phyloP scores from a whole-genome alignment of 2,329 filamentous ascomycete genomes.

The Diplocarpon mali region DNA sequence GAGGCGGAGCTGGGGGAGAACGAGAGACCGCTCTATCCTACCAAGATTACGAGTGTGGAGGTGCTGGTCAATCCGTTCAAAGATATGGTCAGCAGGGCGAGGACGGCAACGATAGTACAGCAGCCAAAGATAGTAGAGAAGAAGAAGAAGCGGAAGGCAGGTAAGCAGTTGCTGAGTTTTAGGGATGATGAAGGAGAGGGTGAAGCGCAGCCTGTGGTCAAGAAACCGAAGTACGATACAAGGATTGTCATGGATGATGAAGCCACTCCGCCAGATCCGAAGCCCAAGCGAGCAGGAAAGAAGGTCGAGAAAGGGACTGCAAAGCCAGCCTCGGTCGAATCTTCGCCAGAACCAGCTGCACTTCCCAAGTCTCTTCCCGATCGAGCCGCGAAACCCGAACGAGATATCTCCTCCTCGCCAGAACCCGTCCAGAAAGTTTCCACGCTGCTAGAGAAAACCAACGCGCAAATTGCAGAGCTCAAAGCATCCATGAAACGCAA shows the following conservation, averaged over 20 bases:
- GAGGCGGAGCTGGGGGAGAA: slow-evolving; percentile 75
- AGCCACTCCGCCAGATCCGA: slow-evolving; percentile 21
- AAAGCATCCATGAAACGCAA: slow-evolving; percentile 73
- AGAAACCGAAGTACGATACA: slow-evolving; percentile 71
- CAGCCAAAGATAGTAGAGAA: slow-evolving; percentile 35
- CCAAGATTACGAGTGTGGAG: slow-evolving; percentile 64
- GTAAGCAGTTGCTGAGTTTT: slow-evolving; percentile 71
- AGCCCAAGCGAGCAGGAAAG: slow-evolving; percentile 23
- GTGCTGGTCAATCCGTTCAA: slow-evolving; percentile 74
- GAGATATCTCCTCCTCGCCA: slow-evolving; percentile 28
- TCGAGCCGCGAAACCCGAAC: slow-evolving; percentile 26
- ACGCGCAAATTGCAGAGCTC: slow-evolving; percentile 69
- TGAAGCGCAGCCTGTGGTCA: slow-evolving; percentile 47
- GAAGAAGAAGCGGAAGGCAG: slow-evolving; percentile 61
- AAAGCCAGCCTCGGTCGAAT: slow-evolving; percentile 28
- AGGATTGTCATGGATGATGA: slow-evolving; percentile 55
- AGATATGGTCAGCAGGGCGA: slow-evolving; percentile 62
- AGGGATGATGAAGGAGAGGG: slow-evolving; percentile 50
- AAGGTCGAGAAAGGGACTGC: slow-evolving; percentile 25
- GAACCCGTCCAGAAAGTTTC: slow-evolving; percentile 29
- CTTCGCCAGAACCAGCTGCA: slow-evolving; percentile 30
- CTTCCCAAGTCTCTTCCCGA: slow-evolving; percentile 24
- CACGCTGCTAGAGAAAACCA: slow-evolving; percentile 53
- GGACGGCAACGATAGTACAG: slow-evolving; percentile 38
- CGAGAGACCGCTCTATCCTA: slow-evolving; percentile 77